These are phyloP conservation scores for Tarenaya hassleriana DNA, from an alignment of 345 rosid genomes.

Conservation along the genomic window DNA sequence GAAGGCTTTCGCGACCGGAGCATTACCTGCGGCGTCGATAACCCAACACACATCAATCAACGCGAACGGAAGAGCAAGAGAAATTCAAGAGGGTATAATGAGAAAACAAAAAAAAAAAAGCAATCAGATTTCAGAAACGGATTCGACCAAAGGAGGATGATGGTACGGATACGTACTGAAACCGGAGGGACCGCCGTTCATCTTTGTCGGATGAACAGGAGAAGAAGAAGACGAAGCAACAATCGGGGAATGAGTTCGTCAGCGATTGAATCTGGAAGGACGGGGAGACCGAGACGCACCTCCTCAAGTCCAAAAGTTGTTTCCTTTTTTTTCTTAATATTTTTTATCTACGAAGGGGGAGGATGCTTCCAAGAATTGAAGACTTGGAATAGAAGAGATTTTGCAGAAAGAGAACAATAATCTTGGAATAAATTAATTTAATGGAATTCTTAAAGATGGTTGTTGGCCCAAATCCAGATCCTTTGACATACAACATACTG, in stretches of 20 bases:
- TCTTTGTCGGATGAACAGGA: conserved; percentile 32
- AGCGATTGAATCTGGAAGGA: conserved; percentile 19
- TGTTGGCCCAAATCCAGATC: no score
- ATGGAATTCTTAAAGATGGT: no score
- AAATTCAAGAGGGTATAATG: background rate
- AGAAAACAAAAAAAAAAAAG: no score
- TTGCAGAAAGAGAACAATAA: no score
- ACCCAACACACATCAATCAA: background rate
- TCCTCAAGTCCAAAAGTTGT: background rate
- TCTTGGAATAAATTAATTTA: no score
- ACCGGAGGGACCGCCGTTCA: conserved; percentile 98
- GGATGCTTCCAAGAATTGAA: no score
- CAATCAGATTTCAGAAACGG: background rate
- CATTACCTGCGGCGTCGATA: conserved; percentile 50
- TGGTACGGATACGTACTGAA: conserved; percentile 45
- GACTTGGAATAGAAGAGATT: no score
- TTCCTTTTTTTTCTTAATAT: no score
- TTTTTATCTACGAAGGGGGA: no score
- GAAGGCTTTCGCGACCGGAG: conserved; percentile 68
- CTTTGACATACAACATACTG: no score
- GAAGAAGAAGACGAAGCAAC: background rate
- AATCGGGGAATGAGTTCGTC: background rate
- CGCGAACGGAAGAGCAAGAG: conserved; percentile 13
- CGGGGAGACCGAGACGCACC: conserved; percentile 9
- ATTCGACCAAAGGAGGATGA: background rate